A percentile compares a stretch with the other conserved stretches of the same genome.
Conservation (phyloP, 2,329 filamentous ascomycete genomes). For the Pseudocercospora fijiensis region DNA sequence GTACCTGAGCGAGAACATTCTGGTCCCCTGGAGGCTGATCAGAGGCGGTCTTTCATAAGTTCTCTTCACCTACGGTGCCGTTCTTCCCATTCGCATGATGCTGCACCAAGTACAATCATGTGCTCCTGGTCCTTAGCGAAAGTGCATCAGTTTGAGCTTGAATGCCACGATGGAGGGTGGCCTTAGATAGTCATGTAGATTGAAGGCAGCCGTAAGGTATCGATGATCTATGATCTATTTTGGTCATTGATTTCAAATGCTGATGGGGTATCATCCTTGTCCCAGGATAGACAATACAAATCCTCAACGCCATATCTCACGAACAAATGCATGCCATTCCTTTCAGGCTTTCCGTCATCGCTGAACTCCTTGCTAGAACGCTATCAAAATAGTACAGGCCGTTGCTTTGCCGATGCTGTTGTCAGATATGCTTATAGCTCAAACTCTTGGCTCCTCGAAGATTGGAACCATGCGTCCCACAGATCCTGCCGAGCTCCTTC, state of each 20-base stretch:
- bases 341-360: background rate
- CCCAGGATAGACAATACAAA: background rate
- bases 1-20: no score
- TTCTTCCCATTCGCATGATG: background rate
- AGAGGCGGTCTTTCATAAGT: background rate
- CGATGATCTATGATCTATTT: background rate
- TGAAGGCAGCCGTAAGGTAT: background rate
- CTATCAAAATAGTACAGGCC: slow-evolving; percentile 11
- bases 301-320: background rate
- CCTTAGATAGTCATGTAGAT: background rate
- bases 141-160: background rate
- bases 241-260: background rate
- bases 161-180: background rate
- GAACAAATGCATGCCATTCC: background rate
- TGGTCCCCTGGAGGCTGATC: background rate
- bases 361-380: slow-evolving; percentile 21
- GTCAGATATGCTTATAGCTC: background rate
- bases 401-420: background rate
- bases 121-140: background rate
- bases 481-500: slow-evolving; percentile 17
- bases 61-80: background rate
- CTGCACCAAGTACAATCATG: background rate
- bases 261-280: background rate
- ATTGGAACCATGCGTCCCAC: slow-evolving; percentile 16
- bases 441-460: slow-evolving; percentile 13